Percentiles rank a stretch among this genome's conserved stretches.
These are phyloP conservation scores for Salix viminalis DNA, from an alignment of 345 rosid species.

Conservation along the genomic window DNA sequence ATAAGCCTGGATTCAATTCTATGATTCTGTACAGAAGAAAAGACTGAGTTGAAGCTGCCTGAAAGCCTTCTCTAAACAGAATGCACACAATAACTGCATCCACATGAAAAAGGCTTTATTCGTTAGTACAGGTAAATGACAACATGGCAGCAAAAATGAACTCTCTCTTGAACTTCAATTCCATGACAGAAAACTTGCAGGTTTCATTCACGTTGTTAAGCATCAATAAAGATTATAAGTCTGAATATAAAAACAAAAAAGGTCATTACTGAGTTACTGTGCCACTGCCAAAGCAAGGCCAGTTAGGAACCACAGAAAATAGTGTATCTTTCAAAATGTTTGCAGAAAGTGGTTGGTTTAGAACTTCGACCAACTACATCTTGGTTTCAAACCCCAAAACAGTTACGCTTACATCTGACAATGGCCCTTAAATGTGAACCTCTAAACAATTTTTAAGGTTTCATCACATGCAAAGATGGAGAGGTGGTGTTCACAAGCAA, in stretches of 20 bases:
- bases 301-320: background rate
- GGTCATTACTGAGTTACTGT: background rate
- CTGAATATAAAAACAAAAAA: background rate
- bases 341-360: background rate
- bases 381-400: background rate
- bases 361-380: background rate
- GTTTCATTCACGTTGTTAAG: background rate
- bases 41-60: background rate
- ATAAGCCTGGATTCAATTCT: background rate
- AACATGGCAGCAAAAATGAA: background rate
- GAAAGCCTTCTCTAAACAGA: background rate
- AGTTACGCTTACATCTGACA: background rate
- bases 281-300: background rate
- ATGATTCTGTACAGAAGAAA: background rate
- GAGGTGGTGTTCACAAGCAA: background rate
- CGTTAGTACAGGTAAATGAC: background rate
- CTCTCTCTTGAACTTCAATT: background rate
- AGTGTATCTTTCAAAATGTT: background rate
- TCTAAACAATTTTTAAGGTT: background rate
- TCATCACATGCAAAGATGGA: background rate
- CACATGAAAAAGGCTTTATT: background rate
- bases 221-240: background rate
- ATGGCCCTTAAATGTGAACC: background rate
- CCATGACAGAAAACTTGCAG: background rate
- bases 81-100: constrained; percentile 9